Conservation (phyloP, 73 alveolate species). For the Diophrys sp. region DNA sequence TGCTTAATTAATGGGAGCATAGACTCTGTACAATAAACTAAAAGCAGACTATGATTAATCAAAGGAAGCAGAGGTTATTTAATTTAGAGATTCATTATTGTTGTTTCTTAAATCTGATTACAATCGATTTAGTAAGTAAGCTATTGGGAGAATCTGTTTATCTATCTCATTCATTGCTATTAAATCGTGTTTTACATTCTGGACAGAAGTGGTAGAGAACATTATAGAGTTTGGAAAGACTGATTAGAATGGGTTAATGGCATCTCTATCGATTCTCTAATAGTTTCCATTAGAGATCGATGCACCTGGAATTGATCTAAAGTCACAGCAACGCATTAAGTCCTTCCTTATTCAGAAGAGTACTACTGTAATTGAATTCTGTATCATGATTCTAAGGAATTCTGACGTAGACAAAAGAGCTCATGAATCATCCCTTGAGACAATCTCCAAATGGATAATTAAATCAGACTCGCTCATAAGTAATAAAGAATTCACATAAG, state of each 20-base stretch:
- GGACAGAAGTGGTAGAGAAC: conserved; percentile 34
- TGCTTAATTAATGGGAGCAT: conserved; percentile 38
- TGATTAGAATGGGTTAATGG: neutral
- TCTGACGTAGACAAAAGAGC: neutral
- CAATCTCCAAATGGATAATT: conserved; percentile 1
- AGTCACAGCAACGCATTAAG: neutral
- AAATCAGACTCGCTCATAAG: neutral
- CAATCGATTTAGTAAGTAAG: conserved; percentile 11
- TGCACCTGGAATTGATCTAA: neutral
- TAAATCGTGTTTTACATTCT: conserved; percentile 27
- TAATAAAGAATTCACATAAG: neutral
- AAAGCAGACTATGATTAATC: conserved; percentile 9
- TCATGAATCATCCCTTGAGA: neutral
- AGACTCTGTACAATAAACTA: conserved; percentile 38
- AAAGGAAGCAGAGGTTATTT: conserved; percentile 13
- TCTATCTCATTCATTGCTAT: conserved; percentile 32
- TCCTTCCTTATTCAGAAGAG: neutral
- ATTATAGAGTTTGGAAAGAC: neutral
- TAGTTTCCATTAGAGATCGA: conserved; percentile 1
- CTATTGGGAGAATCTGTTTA: conserved; percentile 27
- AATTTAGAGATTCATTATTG: conserved; percentile 30
- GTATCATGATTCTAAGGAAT: neutral
- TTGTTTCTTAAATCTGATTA: conserved; percentile 3
- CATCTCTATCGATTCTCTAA: neutral
- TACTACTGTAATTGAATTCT: neutral